Evolutionary conservation across 352 stramenopile genomes (phyloP).

Genomic region (Phytophthora pini): DNA sequence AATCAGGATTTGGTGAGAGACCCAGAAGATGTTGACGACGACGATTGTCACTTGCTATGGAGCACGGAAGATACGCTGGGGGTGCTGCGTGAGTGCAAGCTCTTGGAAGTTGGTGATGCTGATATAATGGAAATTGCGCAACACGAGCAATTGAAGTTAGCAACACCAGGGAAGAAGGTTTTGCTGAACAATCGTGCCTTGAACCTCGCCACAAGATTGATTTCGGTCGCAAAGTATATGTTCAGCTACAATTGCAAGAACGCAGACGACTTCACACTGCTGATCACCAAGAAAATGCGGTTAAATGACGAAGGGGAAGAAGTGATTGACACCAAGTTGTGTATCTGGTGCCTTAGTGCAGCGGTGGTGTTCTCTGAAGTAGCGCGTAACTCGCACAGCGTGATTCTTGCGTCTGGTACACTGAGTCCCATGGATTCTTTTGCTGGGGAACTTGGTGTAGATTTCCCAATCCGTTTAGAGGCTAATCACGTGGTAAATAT

Average conservation of each 20-base stretch:
- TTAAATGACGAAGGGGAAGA: conserved; percentile 38
- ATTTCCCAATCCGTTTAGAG: conserved; percentile 83
- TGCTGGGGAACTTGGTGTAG: conserved; percentile 74
- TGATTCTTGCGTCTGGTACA: conserved; percentile 84
- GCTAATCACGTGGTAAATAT: conserved; percentile 88
- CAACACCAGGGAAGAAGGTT: conserved; percentile 25
- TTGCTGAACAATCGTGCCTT: conserved; percentile 57
- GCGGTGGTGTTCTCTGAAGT: conserved; percentile 80
- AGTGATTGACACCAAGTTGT: conserved; percentile 62
- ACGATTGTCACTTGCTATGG: conserved; percentile 55
- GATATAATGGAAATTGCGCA: conserved; percentile 29
- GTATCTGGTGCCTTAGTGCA: conserved; percentile 84
- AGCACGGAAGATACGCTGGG: conserved; percentile 61
- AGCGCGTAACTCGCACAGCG: conserved; percentile 54
- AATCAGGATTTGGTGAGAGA: conserved; percentile 38
- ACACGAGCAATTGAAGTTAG: conserved; percentile 22
- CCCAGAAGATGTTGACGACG: conserved; percentile 33
- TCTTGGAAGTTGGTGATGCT: conserved; percentile 5
- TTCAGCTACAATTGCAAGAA: conserved; percentile 71
- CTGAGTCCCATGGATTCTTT: conserved; percentile 90
- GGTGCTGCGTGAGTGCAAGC: conserved; percentile 54
- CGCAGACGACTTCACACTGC: conserved; percentile 80
- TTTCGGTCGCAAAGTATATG: conserved; percentile 83
- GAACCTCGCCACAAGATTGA: conserved; percentile 56
- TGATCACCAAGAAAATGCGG: conserved; percentile 43